Conservation (phyloP, 805 yeast species). For the Yarrowia deformans region DNA sequence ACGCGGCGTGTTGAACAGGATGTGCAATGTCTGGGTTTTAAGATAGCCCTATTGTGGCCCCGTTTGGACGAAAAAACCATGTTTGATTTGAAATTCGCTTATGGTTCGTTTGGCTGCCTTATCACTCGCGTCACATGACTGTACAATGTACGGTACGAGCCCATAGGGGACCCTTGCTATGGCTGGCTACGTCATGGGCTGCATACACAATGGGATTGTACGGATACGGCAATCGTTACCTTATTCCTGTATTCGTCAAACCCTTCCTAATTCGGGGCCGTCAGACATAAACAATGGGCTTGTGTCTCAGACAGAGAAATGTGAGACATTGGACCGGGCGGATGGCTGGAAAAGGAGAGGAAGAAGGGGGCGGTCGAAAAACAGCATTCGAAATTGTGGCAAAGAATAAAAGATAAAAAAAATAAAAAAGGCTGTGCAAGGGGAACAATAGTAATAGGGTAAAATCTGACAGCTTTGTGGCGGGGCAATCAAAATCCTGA, state of each 20-base stretch:
- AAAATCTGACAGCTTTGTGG: too few relatives aligned
- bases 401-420: too few relatives aligned
- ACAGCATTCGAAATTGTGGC: neutral
- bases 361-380: neutral
- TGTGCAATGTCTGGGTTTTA: too few relatives aligned
- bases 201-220: conserved; percentile 30
- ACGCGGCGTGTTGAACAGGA: neutral
- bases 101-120: conserved; percentile 7
- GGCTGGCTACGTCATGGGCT: conserved; percentile 17
- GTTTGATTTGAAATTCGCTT: neutral
- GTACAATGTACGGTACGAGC: neutral
- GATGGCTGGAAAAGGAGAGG: conserved; percentile 1
- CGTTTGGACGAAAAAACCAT: neutral
- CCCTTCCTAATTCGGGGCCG: conserved; percentile 10
- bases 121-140: conserved; percentile 15
- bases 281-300: conserved; percentile 2
- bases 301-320: conserved; percentile 7
- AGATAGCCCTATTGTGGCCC: too few relatives aligned
- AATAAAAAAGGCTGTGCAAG: conserved; percentile 2
- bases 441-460: too few relatives aligned
- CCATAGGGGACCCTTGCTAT: neutral
- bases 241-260: conserved; percentile 17
- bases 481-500: too few relatives aligned
- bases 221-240: conserved; percentile 34
- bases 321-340: conserved; percentile 33